Base-by-base conservation (phyloP, 129 eudicot species). In the Flaveria brownii region DNA sequence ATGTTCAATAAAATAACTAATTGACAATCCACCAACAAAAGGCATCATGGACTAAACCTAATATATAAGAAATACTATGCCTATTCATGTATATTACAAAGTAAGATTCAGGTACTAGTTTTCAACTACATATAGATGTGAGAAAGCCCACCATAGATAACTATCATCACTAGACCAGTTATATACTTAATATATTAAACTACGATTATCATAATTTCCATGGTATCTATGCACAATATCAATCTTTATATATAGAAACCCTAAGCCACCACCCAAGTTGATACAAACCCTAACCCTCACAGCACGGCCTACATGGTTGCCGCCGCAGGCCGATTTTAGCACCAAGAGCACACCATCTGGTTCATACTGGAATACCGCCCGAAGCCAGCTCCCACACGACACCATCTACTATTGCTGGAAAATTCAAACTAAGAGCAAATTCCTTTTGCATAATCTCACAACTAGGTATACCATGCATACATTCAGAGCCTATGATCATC, bases 381-480 rank as follows among this genome's bases (percentile, higher is more conserved):
- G 41, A 5, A 36, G 6, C 41, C 41, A 36, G 41, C 41, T 36
- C 7, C 41, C 41, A 36, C 7, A 5, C 7, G 41, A 5, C 1
- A 36, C 41, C 41, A 36, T 4, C 41, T 5, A 36, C 41, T 36
- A 5, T 4, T 7, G 0, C 7, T 1, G 6, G 7, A 36, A 36
- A 36, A 36, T 36, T 36, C 7, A 4, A 36, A 36, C 5, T 36
- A 5, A 0, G 6, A 5, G 1, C 41, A 36, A 36, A 36, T 36
- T 36, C 1, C 41, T 36, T 36, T 36, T 36, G 36, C 11, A 9
- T 45, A 54, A 52, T 28, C n/a, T 71, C 64, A 52, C 17, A 52
- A 71, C 6, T 71, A 71, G 28, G 63, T 16, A 70, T 70, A 7
- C 26, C 41, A 22, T 57, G 41, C 77, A 73, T 14, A 72, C 6